Conservation (phyloP, 257 asterid genomes). For the Fraxinus pennsylvanica region DNA sequence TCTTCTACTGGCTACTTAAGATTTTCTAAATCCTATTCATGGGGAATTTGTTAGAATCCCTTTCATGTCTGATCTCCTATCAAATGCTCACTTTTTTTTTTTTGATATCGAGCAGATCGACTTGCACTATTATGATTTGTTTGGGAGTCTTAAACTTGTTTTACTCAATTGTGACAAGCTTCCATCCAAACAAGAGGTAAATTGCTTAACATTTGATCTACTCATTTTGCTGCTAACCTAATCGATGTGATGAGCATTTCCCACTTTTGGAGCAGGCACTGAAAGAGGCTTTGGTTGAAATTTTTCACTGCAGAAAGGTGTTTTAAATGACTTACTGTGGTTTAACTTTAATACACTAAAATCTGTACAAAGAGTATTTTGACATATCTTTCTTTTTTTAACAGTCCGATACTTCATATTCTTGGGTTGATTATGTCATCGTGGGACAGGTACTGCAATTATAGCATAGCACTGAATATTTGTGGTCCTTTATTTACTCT, state of each 20-base stretch:
- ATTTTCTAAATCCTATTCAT: background rate
- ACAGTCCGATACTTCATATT: constrained; percentile 45
- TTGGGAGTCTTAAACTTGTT: constrained; percentile 77
- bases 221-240: constrained; percentile 27
- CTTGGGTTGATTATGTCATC: constrained; percentile 49
- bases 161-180: constrained; percentile 57
- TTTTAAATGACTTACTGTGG: constrained; percentile 6
- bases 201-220: background rate
- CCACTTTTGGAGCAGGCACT: constrained; percentile 52
- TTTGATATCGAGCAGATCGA: constrained; percentile 56
- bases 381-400: constrained; percentile 18
- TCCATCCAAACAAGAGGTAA: constrained; percentile 74
- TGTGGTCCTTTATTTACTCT: constrained; percentile 1
- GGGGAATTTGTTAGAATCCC: background rate
- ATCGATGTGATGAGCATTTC: constrained; percentile 23
- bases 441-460: constrained; percentile 52
- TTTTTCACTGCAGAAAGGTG: constrained; percentile 69
- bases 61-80: background rate
- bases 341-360: constrained; percentile 12
- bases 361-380: constrained; percentile 11
- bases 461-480: constrained; percentile 4
- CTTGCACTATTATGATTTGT: constrained; percentile 68
- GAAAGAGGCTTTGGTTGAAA: constrained; percentile 69
- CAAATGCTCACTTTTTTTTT: constrained; percentile 10
- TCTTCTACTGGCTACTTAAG: background rate